Evolutionary conservation across 1,284 basidiomycete genomes (phyloP), one percentile per base, ranked within the genome.

Genomic region (Puccinia brachypodii): DNA sequence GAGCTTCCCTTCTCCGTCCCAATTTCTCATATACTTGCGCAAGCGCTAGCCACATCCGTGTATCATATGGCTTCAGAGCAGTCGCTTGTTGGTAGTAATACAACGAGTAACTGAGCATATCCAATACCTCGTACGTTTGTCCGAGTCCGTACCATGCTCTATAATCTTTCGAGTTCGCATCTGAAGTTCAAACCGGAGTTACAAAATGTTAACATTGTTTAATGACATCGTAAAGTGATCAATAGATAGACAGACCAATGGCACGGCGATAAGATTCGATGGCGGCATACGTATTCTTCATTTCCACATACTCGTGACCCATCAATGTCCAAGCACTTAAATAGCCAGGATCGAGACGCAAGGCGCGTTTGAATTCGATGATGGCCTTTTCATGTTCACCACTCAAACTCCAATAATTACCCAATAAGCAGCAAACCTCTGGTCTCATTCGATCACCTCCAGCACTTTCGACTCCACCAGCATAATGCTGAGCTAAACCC

Each of bases 311-410:
- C 87, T 98, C 97, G 87, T 99, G 97, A 0, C 97, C 97, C 92
- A 99, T 95, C 83, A 99, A 87, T n/a, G 96, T 98, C 97, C 97
- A 99, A 3, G 97, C 97, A 2, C 94, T 93, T 31, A 98, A 89
- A 87, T 96, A 99, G 6, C 94, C 95, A 83, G 93, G 90, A 87
- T 99, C 96, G 73, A 99, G 90, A 84, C 96, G 92, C 25, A 96
- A 93, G 11, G 96, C 96, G 82, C 96, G 91, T 84, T 92, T 91
- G 88, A 99, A 99, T 87, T 98, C 97, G 85, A 93, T 93, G 85
- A 98, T 92, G 0, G 97, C 95, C 86, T 96, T 96, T 85, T 95
- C 94, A 86, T 98, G 96, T 85, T 99, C 96, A 11, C 91, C 90
- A 38, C 94, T 91, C 25, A 96, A 89, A 33, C 95, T 97, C 88